phyloP scores from a whole-genome alignment of 2,329 filamentous ascomycete genomes.

The Paramyrothecium roridum region DNA sequence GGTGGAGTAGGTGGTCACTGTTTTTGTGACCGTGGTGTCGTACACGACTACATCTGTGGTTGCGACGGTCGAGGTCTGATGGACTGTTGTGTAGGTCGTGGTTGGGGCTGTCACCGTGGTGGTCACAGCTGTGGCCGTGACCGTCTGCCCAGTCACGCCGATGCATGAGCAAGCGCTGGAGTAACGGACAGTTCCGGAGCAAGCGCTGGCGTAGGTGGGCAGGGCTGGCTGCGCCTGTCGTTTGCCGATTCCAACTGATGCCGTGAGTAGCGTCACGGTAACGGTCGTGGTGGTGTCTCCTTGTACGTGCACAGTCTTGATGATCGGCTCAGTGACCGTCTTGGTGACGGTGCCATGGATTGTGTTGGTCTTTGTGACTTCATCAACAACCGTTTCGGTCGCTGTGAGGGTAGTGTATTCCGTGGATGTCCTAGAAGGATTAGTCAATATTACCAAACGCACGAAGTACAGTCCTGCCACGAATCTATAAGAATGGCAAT shows the following conservation, averaged over 20 bases:
- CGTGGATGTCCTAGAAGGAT: background rate
- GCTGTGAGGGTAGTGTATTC: background rate
- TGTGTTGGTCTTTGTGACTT: background rate
- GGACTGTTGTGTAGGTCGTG: background rate
- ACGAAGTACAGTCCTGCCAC: no score
- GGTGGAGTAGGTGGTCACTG: background rate
- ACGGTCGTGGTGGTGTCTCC: background rate
- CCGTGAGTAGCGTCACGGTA: background rate
- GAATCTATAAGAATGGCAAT: no score
- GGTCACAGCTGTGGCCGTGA: constrained; percentile 5
- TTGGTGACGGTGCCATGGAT: background rate
- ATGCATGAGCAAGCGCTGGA: constrained; percentile 23
- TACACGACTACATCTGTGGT: background rate
- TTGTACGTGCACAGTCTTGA: background rate
- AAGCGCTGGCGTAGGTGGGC: constrained; percentile 20
- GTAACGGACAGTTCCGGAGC: constrained; percentile 13
- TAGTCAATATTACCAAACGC: no score
- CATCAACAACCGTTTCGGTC: background rate
- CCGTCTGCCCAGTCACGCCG: constrained; percentile 14
- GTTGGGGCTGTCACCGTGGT: background rate
- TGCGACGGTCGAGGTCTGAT: background rate
- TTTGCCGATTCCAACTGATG: background rate
- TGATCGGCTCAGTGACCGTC: background rate
- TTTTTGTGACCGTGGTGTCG: background rate
- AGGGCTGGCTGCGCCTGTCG: background rate